These are phyloP conservation scores for Lobosporangium transversale DNA, from an alignment of 192 early-diverging fungal genomes.

Conservation along the genomic window DNA sequence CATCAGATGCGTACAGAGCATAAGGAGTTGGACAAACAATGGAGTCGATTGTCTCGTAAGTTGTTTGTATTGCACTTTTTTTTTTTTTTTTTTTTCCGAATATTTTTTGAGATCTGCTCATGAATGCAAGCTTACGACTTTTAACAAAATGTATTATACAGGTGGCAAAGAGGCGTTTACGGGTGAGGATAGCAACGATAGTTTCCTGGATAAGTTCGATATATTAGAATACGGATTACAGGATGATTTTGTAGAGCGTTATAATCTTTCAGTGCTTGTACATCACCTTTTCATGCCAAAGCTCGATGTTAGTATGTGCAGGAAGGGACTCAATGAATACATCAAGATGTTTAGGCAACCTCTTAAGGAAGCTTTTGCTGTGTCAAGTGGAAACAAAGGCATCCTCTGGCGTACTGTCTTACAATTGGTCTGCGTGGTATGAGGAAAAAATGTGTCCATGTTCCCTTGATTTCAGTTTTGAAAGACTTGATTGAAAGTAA, in stretches of 20 bases:
- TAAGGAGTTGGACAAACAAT: conserved; percentile 21
- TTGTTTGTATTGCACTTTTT: background rate
- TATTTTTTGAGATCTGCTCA: no score
- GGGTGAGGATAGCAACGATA: background rate
- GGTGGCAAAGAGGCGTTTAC: conserved; percentile 5
- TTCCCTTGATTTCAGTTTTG: no score
- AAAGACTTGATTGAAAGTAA: no score
- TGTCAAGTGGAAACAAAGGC: background rate
- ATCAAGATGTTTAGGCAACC: conserved; percentile 12
- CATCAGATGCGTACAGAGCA: conserved; percentile 15
- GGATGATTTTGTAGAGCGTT: conserved; percentile 12
- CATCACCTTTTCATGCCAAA: conserved; percentile 14
- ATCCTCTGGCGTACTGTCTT: conserved; percentile 8
- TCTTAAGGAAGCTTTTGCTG: background rate
- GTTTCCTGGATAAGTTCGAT: conserved; percentile 19
- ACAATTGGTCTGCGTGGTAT: conserved; percentile 23
- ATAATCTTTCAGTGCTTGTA: conserved; percentile 14
- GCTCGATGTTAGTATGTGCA: conserved; percentile 1
- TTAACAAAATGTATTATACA: no score
- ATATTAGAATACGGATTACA: conserved; percentile 18
- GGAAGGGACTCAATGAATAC: conserved; percentile 4
- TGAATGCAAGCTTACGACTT: background rate
- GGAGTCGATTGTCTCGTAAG: conserved; percentile 14
- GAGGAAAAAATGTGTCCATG: no score
- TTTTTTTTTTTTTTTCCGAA: no score